Conservation (phyloP, 2,329 filamentous ascomycete species). For the Ophiognomonia clavigignenti-juglandacearum region DNA sequence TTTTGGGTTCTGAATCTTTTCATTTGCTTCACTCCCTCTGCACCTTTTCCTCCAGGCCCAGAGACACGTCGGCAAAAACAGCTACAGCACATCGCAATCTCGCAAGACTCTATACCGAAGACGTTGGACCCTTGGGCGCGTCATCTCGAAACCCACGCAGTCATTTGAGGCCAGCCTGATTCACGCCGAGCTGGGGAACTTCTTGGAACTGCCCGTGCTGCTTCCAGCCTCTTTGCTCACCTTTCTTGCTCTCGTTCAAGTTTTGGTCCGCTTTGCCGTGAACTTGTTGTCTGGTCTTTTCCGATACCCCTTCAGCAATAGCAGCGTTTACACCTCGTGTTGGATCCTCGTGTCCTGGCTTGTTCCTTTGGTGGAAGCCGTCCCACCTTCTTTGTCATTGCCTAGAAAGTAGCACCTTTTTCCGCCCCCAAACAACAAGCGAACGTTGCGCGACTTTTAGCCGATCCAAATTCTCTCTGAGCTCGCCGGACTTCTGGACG, state of each 20-base stretch:
- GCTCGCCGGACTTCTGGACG: neutral
- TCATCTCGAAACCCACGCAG: neutral
- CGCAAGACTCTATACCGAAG: neutral
- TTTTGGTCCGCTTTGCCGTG: conserved; percentile 5
- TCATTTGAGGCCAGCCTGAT: neutral
- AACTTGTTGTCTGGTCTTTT: conserved; percentile 4
- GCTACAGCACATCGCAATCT: neutral
- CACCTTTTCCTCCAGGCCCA: neutral
- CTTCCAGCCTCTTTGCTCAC: conserved; percentile 3
- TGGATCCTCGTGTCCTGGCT: neutral
- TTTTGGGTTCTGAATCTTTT: neutral
- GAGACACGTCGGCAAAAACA: neutral
- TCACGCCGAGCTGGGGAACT: neutral
- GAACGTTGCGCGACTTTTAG: neutral
- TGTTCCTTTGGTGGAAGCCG: neutral
- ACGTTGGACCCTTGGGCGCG: neutral
- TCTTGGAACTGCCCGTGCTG: too few species aligned
- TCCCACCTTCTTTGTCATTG: conserved; percentile 10
- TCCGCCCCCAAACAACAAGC: neutral
- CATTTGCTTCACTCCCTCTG: neutral
- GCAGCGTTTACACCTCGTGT: neutral
- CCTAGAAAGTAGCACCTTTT: conserved; percentile 13
- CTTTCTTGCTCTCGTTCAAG: neutral
- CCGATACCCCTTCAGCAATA: conserved; percentile 2
- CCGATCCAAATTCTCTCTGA: neutral